Base-by-base conservation (phyloP, 176 grass and related monocot species). In the Pontederia crassipes region DNA sequence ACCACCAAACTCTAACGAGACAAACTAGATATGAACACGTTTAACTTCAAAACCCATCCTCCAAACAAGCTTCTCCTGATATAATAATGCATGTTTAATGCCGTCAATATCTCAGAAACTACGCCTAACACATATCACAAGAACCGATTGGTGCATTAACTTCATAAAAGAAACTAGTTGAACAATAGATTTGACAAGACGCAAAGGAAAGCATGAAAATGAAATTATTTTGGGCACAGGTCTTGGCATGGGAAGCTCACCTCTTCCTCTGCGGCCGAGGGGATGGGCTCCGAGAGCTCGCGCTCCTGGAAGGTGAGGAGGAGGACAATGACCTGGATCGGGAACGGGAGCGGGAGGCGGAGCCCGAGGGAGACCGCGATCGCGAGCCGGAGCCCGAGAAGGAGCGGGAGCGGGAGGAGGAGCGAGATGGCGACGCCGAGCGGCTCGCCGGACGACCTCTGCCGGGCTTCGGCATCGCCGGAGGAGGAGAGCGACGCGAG, bases 381-480 rank as follows among this genome's bases (percentile, higher is more conserved):
- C 72, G 72, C 27, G 84, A 87, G 2, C 48, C 54, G 8, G 83
- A 88, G 51, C 78, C 80, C 16, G 86, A 96, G 46, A 80, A 95
- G 56, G 90, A 72, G 0, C 86, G 79, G 15, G 90, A 95, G 48
- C 78, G 73, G 27, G 88, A 92, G 17, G 52, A 69, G 28, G 63
- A 66, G 48, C 20, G 20, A 11, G 63, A 66, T 12, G 12, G 48
- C 24, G 48, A 66, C 12, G 75, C 86, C 51, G 87, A 88, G 3
- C 59, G 76, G 15, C 83, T 82, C 57, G 72, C 59, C 4, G 79
- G 85, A 48, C 94, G 88, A 58, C 28, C 81, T 70, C 71, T 17
- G 9, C 76, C 49, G 45, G 88, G 88, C 72, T 92, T 98, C 79
- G 85, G 82, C 94, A 98, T 95, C 62, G 71, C 63, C 71, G 40